Base-by-base conservation (phyloP, 2,329 filamentous ascomycete species). In the Neocatenulostroma microsporum region DNA sequence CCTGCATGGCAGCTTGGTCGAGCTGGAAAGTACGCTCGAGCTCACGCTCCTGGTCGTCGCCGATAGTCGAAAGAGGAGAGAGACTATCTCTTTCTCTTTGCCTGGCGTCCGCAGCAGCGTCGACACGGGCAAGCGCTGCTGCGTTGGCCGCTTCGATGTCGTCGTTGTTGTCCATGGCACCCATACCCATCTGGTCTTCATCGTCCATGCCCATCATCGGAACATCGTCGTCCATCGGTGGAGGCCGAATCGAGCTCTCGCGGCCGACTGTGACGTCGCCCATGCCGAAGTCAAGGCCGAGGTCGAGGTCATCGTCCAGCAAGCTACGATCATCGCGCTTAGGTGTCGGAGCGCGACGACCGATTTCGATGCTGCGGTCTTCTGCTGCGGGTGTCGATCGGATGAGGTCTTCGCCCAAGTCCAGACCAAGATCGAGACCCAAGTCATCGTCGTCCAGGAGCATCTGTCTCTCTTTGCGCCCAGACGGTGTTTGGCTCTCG, bases 331-430 rank as follows among this genome's bases (percentile, higher is more conserved):
- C 14, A 80, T 77, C 68, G 30, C 76, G 72, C 17, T 49, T 44
- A 4, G 55, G 48, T 12, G 76, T 70, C 4, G 84, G 80, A 14
- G 84, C 88, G 49, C 94, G 82, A 78, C 89, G 83, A 55, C 89
- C 91, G 50, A 86, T 72, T 79, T 98, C 91, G 40, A 95, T 80
- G 53, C 80, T 91, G 12, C 47, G 49, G 2, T 50, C 54, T 21
- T 50, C 49, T 5, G 40, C 45, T 21, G 42, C 39, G 2, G 54
- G 54, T 23, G 50, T 48, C 5, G 43, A 48, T 15, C 42, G 68
- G 62, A 37, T 69, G 42, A 35, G 52, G 50, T 30, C 46, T 37
- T 48, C 57, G 36, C 45, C 59, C 21, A 42, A 34, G 63, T 54
- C 56, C 35, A 77, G 73, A 21, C 73, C 76, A 42, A 86, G 73